Conservation (phyloP, 1,139 yeast genomes). For the Suhomyces bokatorum region DNA sequence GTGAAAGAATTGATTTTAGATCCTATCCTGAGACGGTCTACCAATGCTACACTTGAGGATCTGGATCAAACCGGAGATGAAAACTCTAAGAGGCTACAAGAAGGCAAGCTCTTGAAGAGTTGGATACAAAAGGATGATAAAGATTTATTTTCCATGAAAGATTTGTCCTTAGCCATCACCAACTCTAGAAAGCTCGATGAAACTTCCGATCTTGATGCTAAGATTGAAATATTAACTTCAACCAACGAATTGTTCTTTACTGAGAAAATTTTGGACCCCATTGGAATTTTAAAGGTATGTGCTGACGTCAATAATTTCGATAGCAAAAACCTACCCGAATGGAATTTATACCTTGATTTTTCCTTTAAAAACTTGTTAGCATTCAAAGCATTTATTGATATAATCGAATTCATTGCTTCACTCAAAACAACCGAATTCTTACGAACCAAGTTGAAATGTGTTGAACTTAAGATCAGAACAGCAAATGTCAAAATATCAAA, state of each 20-base stretch:
- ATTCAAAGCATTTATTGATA: conserved; percentile 10
- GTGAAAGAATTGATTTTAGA: conserved; percentile 14
- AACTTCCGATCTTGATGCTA: conserved; percentile 1
- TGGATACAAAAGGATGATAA: conserved; percentile 13
- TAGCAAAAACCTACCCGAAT: conserved; percentile 1
- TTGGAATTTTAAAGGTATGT: conserved; percentile 7
- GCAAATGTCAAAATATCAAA: conserved; percentile 8
- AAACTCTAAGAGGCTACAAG: neutral
- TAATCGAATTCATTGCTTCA: conserved; percentile 4
- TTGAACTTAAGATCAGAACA: conserved; percentile 13
- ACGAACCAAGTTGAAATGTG: conserved; percentile 4
- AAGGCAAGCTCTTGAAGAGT: neutral
- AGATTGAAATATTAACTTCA: neutral
- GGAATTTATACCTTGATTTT: conserved; percentile 12
- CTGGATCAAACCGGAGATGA: neutral
- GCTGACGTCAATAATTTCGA: conserved; percentile 3
- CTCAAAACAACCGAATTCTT: conserved; percentile 6
- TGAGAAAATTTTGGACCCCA: conserved; percentile 8
- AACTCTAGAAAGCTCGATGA: conserved; percentile 3
- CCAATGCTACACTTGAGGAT: conserved; percentile 8
- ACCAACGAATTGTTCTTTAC: conserved; percentile 9
- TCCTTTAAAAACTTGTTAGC: conserved; percentile 9
- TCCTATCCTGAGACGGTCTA: conserved; percentile 10
- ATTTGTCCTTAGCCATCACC: neutral
- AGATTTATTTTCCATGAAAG: conserved; percentile 8